Conservation (phyloP, 495 filamentous ascomycete genomes). For the Evansstolkia leycettana region DNA sequence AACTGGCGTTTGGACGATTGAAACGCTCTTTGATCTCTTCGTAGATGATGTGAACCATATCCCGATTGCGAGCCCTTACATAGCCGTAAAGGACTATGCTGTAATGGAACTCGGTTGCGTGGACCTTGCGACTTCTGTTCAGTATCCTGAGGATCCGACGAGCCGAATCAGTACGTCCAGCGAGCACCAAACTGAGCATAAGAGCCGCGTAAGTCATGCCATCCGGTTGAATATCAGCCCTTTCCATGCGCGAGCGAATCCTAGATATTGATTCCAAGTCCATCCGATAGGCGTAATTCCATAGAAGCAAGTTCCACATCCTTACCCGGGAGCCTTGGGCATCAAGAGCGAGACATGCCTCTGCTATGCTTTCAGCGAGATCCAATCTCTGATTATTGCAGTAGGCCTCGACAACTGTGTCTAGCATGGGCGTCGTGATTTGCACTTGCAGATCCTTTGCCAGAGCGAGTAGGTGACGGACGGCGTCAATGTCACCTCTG, state of each 20-base stretch:
- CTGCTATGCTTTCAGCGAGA: slow-evolving; percentile 50
- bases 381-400: slow-evolving; percentile 46
- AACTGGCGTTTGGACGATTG: slow-evolving; percentile 24
- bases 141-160: slow-evolving; percentile 48
- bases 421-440: slow-evolving; percentile 42
- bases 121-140: slow-evolving; percentile 43
- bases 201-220: slow-evolving; percentile 60
- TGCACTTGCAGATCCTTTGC: slow-evolving; percentile 31
- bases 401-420: slow-evolving; percentile 54
- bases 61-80: slow-evolving; percentile 32
- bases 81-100: slow-evolving; percentile 62
- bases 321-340: slow-evolving; percentile 36
- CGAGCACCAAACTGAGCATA: slow-evolving; percentile 53
- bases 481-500: slow-evolving; percentile 63
- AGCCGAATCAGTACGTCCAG: slow-evolving; percentile 52
- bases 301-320: slow-evolving; percentile 72
- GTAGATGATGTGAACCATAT: slow-evolving; percentile 40
- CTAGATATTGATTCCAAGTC: slow-evolving; percentile 49
- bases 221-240: slow-evolving; percentile 45
- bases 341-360: slow-evolving; percentile 24
- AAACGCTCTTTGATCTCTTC: slow-evolving; percentile 39
- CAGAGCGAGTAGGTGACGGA: slow-evolving; percentile 47
- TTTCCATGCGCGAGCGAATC: slow-evolving; percentile 50
- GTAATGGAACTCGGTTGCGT: slow-evolving; percentile 58
- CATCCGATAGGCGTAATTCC: slow-evolving; percentile 50